Evolutionary conservation across 2,329 filamentous ascomycete species (phyloP).

Genomic region (Pyricularia pennisetigena): DNA sequence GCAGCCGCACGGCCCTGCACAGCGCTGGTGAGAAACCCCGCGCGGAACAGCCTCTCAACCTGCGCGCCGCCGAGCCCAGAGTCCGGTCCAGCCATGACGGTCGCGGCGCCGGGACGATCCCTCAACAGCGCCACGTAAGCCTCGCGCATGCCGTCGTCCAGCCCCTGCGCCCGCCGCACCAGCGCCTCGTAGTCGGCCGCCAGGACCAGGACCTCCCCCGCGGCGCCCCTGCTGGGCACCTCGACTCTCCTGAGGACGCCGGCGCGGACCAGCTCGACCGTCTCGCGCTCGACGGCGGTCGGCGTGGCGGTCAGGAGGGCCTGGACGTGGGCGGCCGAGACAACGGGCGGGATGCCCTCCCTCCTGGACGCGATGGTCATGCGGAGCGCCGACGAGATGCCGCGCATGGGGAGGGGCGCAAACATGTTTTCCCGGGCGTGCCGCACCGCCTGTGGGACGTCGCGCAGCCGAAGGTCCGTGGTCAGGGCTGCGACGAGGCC

Average conservation of each 20-base stretch:
- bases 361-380: conserved; percentile 46
- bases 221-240: conserved; percentile 47
- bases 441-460: conserved; percentile 55
- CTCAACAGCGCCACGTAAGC: conserved; percentile 43
- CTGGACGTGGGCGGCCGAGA: conserved; percentile 57
- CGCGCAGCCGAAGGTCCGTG: conserved; percentile 44
- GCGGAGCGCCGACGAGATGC: conserved; percentile 7
- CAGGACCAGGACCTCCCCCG: conserved; percentile 57
- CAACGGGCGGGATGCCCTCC: conserved; percentile 48
- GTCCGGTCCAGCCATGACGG: conserved; percentile 21
- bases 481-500: conserved; percentile 47
- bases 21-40: conserved; percentile 55
- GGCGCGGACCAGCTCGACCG: conserved; percentile 46
- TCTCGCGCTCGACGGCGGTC: conserved; percentile 57
- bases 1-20: conserved; percentile 16
- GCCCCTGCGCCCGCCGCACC: conserved; percentile 21
- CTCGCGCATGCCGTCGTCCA: conserved; percentile 33
- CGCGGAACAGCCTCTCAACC: conserved; percentile 38
- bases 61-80: conserved; percentile 5
- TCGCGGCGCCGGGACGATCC: conserved; percentile 35
- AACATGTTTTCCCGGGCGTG: conserved; percentile 56
- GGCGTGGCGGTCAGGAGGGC: conserved; percentile 47
- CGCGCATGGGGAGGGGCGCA: conserved; percentile 45
- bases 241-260: conserved; percentile 52
- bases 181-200: conserved; percentile 43